phyloP scores from a whole-genome alignment of 805 yeast species.

The Zygotorulaspora sp. region DNA sequence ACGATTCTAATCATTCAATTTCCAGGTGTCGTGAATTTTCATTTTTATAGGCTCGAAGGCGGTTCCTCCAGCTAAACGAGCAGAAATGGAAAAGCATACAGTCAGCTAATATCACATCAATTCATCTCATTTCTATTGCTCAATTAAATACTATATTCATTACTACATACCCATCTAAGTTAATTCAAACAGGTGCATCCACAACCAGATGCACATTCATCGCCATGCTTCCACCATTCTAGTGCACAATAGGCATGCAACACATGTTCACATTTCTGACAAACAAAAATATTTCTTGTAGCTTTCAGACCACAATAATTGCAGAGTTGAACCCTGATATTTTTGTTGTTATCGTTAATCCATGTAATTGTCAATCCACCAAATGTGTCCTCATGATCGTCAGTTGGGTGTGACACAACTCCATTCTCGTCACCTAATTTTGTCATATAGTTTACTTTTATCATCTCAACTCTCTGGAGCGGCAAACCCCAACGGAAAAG shows the following conservation, averaged over 20 bases:
- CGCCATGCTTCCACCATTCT: slow-evolving; percentile 64
- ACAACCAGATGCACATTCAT: slow-evolving; percentile 79
- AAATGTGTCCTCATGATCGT: slow-evolving; percentile 9
- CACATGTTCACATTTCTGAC: slow-evolving; percentile 73
- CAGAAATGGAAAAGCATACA: too few species aligned
- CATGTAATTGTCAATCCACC: slow-evolving; percentile 21
- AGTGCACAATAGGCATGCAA: slow-evolving; percentile 74
- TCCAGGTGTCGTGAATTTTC: background rate
- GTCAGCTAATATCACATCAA: too few species aligned
- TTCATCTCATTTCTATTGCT: too few species aligned
- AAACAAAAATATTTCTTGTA: slow-evolving; percentile 55
- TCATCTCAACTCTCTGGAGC: slow-evolving; percentile 68
- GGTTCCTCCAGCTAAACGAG: background rate
- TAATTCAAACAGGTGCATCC: slow-evolving; percentile 62
- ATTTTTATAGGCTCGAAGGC: too few species aligned
- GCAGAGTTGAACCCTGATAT: slow-evolving; percentile 44
- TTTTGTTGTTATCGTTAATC: slow-evolving; percentile 11
- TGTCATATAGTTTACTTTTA: slow-evolving; percentile 46
- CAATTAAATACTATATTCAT: too few species aligned
- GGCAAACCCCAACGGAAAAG: slow-evolving; percentile 81
- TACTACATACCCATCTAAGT: too few species aligned
- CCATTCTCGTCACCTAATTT: slow-evolving; percentile 4
- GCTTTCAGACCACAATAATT: slow-evolving; percentile 61
- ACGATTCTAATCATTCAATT: too few species aligned
- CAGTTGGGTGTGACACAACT: slow-evolving; percentile 3